phyloP scores from a whole-genome alignment of 805 yeast species.

The Blastobotrys muscicola region DNA sequence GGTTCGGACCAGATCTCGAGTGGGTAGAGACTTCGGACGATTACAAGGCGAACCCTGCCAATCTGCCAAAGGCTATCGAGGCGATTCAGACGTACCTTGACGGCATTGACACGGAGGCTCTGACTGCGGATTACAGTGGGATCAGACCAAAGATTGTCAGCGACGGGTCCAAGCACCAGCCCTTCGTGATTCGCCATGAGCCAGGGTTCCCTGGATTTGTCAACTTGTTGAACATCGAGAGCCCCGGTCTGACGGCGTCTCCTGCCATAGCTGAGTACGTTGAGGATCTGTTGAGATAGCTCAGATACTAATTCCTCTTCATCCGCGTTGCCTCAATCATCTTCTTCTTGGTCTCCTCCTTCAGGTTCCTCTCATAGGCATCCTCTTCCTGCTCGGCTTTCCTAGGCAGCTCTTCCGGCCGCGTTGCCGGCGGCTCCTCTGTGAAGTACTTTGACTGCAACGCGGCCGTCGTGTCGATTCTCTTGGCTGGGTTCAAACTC shows the following conservation, averaged over 20 bases:
- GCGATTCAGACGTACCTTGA: conserved; percentile 62
- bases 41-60: conserved; percentile 26
- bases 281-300: conserved; percentile 7
- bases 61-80: conserved; percentile 44
- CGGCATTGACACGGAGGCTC: conserved; percentile 37
- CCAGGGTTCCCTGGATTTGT: conserved; percentile 68
- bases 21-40: conserved; percentile 44
- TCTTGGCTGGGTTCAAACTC: conserved; percentile 63
- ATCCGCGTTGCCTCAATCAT: conserved; percentile 10
- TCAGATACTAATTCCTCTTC: neutral
- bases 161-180: conserved; percentile 44
- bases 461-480: conserved; percentile 59
- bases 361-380: conserved; percentile 9
- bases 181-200: conserved; percentile 65
- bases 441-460: conserved; percentile 57
- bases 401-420: conserved; percentile 52
- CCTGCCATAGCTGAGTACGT: conserved; percentile 80
- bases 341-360: conserved; percentile 10
- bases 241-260: conserved; percentile 81
- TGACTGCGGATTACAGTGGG: conserved; percentile 67
- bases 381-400: conserved; percentile 14
- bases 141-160: conserved; percentile 69
- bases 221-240: conserved; percentile 74
- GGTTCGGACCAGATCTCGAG: conserved; percentile 85
- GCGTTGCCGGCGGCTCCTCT: conserved; percentile 69